phyloP scores from a whole-genome alignment of 1,139 yeast species.

The Lodderomyces pseudojiufengensis region DNA sequence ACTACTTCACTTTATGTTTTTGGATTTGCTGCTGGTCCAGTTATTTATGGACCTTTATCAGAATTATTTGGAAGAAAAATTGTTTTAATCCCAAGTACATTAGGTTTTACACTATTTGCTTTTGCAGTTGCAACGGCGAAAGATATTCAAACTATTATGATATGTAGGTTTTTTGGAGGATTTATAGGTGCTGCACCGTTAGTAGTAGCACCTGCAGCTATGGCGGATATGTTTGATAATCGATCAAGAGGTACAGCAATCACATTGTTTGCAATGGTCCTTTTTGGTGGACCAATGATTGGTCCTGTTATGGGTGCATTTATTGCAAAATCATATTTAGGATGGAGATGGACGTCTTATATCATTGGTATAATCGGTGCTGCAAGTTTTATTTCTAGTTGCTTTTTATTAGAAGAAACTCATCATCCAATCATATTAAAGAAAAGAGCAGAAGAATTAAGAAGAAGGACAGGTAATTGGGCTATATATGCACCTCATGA shows the following conservation, averaged over 20 bases:
- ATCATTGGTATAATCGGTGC: constrained; percentile 50
- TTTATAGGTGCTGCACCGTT: constrained; percentile 41
- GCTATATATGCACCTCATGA: constrained; percentile 84
- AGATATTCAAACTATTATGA: constrained; percentile 37
- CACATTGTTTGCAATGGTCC: constrained; percentile 29
- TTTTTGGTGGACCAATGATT: constrained; percentile 47
- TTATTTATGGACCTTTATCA: constrained; percentile 41
- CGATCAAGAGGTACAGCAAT: constrained; percentile 36
- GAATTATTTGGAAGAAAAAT: constrained; percentile 39
- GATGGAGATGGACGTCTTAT: constrained; percentile 62
- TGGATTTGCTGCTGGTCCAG: constrained; percentile 45
- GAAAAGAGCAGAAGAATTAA: constrained; percentile 57
- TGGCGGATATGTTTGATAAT: constrained; percentile 38
- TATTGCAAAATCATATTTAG: constrained; percentile 31
- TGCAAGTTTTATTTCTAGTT: constrained; percentile 25
- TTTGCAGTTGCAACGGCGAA: constrained; percentile 40
- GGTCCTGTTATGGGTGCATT: constrained; percentile 42
- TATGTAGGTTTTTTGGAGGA: constrained; percentile 41
- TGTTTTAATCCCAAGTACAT: constrained; percentile 26
- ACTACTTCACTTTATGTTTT: constrained; percentile 42
- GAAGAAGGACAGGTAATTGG: constrained; percentile 63
- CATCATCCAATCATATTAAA: constrained; percentile 52
- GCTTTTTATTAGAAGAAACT: constrained; percentile 43
- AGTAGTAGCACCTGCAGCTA: constrained; percentile 43
- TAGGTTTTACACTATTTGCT: constrained; percentile 32